Percentiles rank a stretch among this genome's conserved stretches.
phyloP scores from a whole-genome alignment of 352 stramenopile genomes.

The Globisporangium takayamanum region DNA sequence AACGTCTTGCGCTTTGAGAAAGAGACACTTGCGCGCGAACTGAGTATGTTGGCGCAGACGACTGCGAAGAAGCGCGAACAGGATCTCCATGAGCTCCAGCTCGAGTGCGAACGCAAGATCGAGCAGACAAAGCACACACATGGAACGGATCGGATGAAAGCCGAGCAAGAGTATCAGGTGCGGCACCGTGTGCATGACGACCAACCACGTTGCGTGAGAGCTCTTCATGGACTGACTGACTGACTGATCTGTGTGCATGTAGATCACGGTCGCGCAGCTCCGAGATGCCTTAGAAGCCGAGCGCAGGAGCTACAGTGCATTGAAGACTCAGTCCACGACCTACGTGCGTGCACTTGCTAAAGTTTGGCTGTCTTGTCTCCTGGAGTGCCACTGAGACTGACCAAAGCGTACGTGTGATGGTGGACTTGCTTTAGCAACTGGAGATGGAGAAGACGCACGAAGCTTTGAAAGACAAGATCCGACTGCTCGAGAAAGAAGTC shows the following conservation, averaged over 20 bases:
- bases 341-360: constrained; percentile 16
- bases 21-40: constrained; percentile 51
- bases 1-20: constrained; percentile 65
- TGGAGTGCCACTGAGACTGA: neutral
- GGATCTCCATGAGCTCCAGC: constrained; percentile 41
- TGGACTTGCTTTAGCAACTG: constrained; percentile 22
- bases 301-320: constrained; percentile 22
- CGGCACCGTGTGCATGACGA: neutral
- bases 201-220: neutral
- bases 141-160: constrained; percentile 40
- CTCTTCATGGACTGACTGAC: neutral
- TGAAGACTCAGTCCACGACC: constrained; percentile 35
- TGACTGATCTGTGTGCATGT: neutral
- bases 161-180: constrained; percentile 49
- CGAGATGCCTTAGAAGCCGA: constrained; percentile 31
- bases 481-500: constrained; percentile 61
- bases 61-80: constrained; percentile 46
- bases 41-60: constrained; percentile 44
- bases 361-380: neutral
- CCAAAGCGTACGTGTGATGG: neutral
- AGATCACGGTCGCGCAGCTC: constrained; percentile 34
- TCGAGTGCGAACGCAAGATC: constrained; percentile 43
- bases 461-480: constrained; percentile 47
- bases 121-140: constrained; percentile 51
- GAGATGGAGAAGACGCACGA: constrained; percentile 32